phyloP scores from a whole-genome alignment of 148 eudicot species.

The Drosera capensis region DNA sequence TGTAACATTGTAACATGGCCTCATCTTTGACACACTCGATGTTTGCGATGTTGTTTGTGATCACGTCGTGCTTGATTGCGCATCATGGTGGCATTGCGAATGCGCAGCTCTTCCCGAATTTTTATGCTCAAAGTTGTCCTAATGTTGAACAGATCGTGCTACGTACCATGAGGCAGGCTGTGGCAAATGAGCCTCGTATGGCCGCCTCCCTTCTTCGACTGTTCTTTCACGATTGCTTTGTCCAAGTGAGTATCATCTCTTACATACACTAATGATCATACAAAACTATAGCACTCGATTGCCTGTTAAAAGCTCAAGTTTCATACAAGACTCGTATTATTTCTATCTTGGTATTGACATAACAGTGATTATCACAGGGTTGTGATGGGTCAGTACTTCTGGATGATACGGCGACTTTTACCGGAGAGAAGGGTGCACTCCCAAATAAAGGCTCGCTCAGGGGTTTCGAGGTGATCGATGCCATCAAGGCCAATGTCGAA shows the following conservation, averaged over 20 bases:
- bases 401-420: constrained; percentile 25
- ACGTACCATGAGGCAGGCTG: constrained; percentile 17
- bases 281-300: not conserved
- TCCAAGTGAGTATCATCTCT: constrained; percentile 12
- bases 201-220: constrained; percentile 33
- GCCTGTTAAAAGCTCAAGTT: not conserved
- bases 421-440: constrained; percentile 34
- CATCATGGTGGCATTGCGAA: no score
- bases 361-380: constrained; percentile 11
- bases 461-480: constrained; percentile 51
- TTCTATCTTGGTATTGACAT: not conserved
- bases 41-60: no score
- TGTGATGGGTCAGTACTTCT: constrained; percentile 31
- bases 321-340: not conserved
- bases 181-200: constrained; percentile 14
- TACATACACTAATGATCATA: not conserved
- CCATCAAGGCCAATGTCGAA: constrained; percentile 37
- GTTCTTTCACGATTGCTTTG: constrained; percentile 30
- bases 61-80: no score
- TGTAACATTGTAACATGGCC: no score
- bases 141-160: constrained; percentile 14
- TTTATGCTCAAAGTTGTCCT: constrained; percentile 19
- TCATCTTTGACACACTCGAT: no score
- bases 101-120: constrained; percentile 13
- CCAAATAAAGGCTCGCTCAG: constrained; percentile 34